phyloP scores from a whole-genome alignment of 2,329 filamentous ascomycete species.

The Balansia obtecta region DNA sequence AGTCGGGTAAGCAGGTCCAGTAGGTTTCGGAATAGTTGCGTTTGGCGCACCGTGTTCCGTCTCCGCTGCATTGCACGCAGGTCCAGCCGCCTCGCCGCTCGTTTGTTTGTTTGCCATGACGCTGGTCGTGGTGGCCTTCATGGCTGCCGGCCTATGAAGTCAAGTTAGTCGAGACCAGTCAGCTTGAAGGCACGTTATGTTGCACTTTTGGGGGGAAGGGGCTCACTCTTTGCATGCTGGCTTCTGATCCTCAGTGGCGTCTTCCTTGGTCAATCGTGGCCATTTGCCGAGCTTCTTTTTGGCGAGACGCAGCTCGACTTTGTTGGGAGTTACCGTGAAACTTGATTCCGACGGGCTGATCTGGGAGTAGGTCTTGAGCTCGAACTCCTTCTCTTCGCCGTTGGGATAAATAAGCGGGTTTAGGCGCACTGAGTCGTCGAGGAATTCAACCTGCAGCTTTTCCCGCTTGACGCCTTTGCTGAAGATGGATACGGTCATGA shows the following conservation, averaged over 20 bases:
- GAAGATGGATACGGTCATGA: constrained; percentile 28
- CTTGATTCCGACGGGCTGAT: constrained; percentile 51
- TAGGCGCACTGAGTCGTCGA: constrained; percentile 14
- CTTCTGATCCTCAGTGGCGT: background rate
- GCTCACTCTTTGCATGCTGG: background rate
- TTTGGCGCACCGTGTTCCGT: background rate
- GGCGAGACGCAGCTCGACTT: constrained; percentile 63
- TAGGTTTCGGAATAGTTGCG: background rate
- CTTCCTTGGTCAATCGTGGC: constrained; percentile 25
- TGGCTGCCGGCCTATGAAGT: background rate
- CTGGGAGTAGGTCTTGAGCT: constrained; percentile 50
- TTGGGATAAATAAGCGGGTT: constrained; percentile 21
- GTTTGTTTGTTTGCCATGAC: background rate
- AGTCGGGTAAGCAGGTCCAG: constrained; percentile 60
- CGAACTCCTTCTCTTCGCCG: constrained; percentile 49
- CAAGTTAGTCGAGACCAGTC: background rate
- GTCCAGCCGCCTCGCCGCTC: background rate
- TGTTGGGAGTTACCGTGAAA: constrained; percentile 57
- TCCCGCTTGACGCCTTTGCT: constrained; percentile 30
- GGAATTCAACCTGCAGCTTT: constrained; percentile 25
- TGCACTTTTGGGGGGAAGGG: background rate
- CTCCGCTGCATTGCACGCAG: background rate
- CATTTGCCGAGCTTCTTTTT: constrained; percentile 62
- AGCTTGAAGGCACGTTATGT: no score
- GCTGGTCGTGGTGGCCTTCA: background rate